Evolutionary conservation across 2,329 filamentous ascomycete genomes (phyloP).

Genomic region (Neodidymelliopsis sp.): DNA sequence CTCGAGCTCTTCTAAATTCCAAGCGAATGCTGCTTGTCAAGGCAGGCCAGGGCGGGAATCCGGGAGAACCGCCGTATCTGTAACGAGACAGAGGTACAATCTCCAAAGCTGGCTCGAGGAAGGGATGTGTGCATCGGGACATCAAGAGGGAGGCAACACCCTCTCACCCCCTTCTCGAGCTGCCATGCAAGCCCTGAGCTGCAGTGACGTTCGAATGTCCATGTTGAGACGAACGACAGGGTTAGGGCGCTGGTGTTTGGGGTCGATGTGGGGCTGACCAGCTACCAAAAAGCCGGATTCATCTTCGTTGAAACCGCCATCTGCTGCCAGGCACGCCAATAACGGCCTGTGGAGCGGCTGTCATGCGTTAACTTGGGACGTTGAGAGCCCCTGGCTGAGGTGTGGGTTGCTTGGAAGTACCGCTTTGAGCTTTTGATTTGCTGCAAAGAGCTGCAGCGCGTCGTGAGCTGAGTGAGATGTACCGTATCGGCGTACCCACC

Average conservation of each 20-base stretch:
- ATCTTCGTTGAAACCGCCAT: constrained; percentile 16
- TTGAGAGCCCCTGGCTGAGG: constrained; percentile 1
- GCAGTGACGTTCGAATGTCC: constrained; percentile 13
- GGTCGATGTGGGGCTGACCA: constrained; percentile 12
- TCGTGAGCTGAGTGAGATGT: too few relatives aligned
- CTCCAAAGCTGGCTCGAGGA: neutral
- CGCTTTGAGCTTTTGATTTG: constrained; percentile 6
- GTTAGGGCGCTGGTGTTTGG: constrained; percentile 3
- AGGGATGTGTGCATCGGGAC: neutral
- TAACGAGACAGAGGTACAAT: constrained; percentile 1
- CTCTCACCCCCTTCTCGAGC: constrained; percentile 9
- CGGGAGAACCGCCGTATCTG: neutral
- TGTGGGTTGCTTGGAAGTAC: neutral
- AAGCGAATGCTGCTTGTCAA: constrained; percentile 2
- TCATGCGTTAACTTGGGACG: constrained; percentile 14
- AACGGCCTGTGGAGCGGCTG: constrained; percentile 7
- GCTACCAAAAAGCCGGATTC: constrained; percentile 14
- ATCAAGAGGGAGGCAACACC: neutral
- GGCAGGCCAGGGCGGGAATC: constrained; percentile 11
- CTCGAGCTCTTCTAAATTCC: neutral
- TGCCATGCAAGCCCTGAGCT: too few relatives aligned
- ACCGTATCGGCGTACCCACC: too few relatives aligned
- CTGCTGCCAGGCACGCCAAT: constrained; percentile 14
- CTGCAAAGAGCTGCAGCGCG: neutral
- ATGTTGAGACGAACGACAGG: constrained; percentile 18